These are phyloP conservation scores for Abortiporus biennis DNA, from an alignment of 1,284 basidiomycete species.

Conservation along the genomic window DNA sequence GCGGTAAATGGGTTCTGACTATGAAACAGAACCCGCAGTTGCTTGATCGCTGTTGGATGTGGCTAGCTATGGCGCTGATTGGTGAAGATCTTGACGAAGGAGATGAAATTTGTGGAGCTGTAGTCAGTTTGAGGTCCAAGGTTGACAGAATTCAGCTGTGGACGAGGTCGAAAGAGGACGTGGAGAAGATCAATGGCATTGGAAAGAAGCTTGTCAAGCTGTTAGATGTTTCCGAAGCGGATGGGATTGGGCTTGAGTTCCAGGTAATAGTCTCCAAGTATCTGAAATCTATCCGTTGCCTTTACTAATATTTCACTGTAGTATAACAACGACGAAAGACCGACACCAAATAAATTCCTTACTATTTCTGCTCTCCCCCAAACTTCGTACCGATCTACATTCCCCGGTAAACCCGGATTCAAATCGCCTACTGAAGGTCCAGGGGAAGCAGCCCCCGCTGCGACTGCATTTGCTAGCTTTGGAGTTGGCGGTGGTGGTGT, in stretches of 20 bases:
- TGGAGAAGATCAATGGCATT: slow-evolving; percentile 78
- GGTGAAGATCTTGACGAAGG: slow-evolving; percentile 87
- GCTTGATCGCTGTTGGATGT: slow-evolving; percentile 86
- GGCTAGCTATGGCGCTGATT: slow-evolving; percentile 86
- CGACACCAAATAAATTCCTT: slow-evolving; percentile 72
- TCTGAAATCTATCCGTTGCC: not conserved
- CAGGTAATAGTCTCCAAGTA: slow-evolving; percentile 45
- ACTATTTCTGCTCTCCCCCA: slow-evolving; percentile 66
- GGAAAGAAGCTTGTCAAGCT: slow-evolving; percentile 78
- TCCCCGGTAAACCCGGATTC: slow-evolving; percentile 31
- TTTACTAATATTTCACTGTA: slow-evolving; percentile 20
- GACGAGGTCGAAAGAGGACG: slow-evolving; percentile 79
- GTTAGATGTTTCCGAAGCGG: slow-evolving; percentile 74
- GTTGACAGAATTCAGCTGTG: slow-evolving; percentile 89
- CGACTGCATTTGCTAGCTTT: slow-evolving; percentile 26
- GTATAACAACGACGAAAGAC: slow-evolving; percentile 80
- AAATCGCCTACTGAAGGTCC: slow-evolving; percentile 24
- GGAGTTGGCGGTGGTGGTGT: slow-evolving; percentile 26
- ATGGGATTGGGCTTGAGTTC: slow-evolving; percentile 83
- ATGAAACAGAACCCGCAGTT: slow-evolving; percentile 79
- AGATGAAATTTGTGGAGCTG: slow-evolving; percentile 86
- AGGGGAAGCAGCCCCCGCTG: slow-evolving; percentile 22
- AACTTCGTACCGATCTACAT: slow-evolving; percentile 58
- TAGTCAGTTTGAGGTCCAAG: slow-evolving; percentile 82
- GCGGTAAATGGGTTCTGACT: slow-evolving; percentile 93